phyloP scores from a whole-genome alignment of 148 eudicot genomes.

The Amaranthus palmeri region DNA sequence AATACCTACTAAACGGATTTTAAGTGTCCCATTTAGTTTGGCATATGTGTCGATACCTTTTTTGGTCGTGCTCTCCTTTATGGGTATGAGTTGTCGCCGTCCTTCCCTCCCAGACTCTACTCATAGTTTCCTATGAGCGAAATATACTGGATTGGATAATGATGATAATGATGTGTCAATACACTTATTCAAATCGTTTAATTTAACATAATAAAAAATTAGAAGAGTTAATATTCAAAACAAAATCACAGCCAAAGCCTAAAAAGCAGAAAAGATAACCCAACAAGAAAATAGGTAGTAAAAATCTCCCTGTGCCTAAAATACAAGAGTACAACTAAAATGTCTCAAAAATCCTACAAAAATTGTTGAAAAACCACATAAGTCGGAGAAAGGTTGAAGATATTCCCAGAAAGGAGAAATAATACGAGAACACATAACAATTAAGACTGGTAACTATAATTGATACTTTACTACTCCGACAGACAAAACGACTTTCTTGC shows the following conservation, averaged over 20 bases:
- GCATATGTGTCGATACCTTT: too few species aligned
- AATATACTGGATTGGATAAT: too few species aligned
- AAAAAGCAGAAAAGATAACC: neutral
- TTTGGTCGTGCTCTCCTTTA: too few species aligned
- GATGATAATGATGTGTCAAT: too few species aligned
- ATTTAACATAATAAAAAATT: too few species aligned
- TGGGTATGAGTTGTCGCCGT: too few species aligned
- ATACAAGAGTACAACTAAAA: slow-evolving; percentile 12
- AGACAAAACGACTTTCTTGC: slow-evolving; percentile 11
- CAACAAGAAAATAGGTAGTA: neutral
- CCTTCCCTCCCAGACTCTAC: too few species aligned
- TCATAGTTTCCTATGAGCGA: too few species aligned
- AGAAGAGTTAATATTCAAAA: too few species aligned
- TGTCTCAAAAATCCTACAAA: slow-evolving; percentile 26
- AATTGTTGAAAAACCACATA: slow-evolving; percentile 22
- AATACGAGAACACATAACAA: slow-evolving; percentile 7
- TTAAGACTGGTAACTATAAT: slow-evolving; percentile 8
- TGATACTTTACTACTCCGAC: slow-evolving; percentile 19
- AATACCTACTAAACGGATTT: too few species aligned
- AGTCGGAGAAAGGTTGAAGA: neutral
- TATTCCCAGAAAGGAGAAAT: slow-evolving; percentile 19
- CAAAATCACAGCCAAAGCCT: neutral
- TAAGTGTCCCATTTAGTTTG: too few species aligned
- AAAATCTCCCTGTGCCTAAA: neutral
- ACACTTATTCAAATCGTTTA: too few species aligned